Conservation (phyloP, 1,284 basidiomycete genomes). For the Kwoniella shivajii region DNA sequence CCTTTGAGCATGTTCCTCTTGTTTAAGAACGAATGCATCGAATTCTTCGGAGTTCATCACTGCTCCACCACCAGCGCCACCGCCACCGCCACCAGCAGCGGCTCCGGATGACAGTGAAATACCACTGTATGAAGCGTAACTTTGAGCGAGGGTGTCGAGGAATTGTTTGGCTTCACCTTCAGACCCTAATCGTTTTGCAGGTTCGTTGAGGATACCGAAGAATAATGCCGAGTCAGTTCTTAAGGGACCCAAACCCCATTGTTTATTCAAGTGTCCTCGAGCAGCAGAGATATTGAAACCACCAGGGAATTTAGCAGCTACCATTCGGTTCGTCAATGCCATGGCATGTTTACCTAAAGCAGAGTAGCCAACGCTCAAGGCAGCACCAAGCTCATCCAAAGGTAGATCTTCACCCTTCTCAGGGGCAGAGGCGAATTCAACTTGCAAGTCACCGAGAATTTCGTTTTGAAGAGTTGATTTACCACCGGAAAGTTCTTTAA, state of each 20-base stretch:
- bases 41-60: constrained; percentile 98
- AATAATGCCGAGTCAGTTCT: constrained; percentile 91
- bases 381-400: constrained; percentile 89
- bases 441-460: constrained; percentile 88
- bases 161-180: constrained; percentile 92
- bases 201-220: constrained; percentile 87
- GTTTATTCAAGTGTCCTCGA: constrained; percentile 83
- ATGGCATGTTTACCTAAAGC: constrained; percentile 94
- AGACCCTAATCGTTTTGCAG: constrained; percentile 86
- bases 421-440: constrained; percentile 86
- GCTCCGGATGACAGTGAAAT: constrained; percentile 75
- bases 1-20: constrained; percentile 87
- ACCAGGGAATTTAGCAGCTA: constrained; percentile 97
- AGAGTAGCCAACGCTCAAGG: constrained; percentile 76
- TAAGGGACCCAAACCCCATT: constrained; percentile 87
- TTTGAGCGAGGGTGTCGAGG: constrained; percentile 81
- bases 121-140: constrained; percentile 84
- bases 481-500: constrained; percentile 97
- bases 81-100: constrained; percentile 63
- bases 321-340: constrained; percentile 84
- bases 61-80: constrained; percentile 69
- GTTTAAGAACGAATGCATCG: constrained; percentile 90
- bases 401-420: constrained; percentile 98
- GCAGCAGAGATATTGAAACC: constrained; percentile 96
- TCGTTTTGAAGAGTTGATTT: constrained; percentile 98